A percentile compares a stretch with the other conserved stretches of the same genome.
Evolutionary conservation across 2,329 filamentous ascomycete genomes (phyloP).

Genomic region (Chaetomium sp.): DNA sequence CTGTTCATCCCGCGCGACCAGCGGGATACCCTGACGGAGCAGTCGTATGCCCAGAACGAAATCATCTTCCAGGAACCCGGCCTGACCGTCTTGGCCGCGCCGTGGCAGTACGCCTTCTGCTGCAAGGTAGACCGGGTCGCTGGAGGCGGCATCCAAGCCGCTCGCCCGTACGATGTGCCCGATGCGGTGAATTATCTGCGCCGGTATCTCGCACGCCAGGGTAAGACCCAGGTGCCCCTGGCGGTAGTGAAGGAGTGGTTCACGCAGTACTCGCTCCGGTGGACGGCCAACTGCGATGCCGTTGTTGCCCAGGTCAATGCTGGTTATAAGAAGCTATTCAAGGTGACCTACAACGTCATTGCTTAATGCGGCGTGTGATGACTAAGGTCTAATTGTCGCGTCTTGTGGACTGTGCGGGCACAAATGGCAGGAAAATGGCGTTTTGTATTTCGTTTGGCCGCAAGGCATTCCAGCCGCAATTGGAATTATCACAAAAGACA

Average conservation of each 20-base stretch:
- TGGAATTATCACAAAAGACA: too few species aligned
- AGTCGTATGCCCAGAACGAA: not conserved
- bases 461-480: too few species aligned
- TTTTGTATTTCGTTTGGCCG: too few species aligned
- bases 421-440: not conserved
- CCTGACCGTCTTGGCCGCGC: not conserved
- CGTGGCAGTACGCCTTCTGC: constrained; percentile 2
- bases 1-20: constrained; percentile 1
- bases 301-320: not conserved
- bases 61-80: not conserved
- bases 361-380: not conserved
- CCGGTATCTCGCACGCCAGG: not conserved
- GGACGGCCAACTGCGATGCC: not conserved
- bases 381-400: too few species aligned
- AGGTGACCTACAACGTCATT: not conserved
- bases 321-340: not conserved
- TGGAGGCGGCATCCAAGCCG: not conserved
- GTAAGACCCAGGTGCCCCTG: not conserved
- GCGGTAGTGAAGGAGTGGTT: constrained; percentile 1
- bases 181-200: not conserved
- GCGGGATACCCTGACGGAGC: not conserved
- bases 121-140: constrained; percentile 2
- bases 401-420: too few species aligned
- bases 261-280: not conserved
- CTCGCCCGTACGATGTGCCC: not conserved